Conservation (phyloP, 2,329 filamentous ascomycete genomes). For the Trichophyton simii region DNA sequence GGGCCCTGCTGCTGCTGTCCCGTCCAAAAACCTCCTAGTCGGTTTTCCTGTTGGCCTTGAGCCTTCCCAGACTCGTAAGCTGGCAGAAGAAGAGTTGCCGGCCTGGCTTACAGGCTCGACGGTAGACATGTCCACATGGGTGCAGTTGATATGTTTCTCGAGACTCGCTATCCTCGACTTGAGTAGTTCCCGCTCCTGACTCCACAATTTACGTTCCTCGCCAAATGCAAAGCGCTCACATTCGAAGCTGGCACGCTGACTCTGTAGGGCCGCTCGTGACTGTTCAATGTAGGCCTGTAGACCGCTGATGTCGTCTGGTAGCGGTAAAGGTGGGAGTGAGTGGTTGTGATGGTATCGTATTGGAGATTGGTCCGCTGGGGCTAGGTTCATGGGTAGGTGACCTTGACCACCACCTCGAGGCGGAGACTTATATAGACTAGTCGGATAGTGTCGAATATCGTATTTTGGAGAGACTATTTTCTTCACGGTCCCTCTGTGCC, state of each 20-base stretch:
- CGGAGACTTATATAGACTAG: neutral
- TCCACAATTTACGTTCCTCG: conserved; percentile 34
- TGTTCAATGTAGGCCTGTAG: conserved; percentile 28
- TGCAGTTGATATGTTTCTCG: conserved; percentile 21
- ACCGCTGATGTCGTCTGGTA: neutral
- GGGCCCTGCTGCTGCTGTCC: neutral
- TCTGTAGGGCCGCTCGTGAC: conserved; percentile 28
- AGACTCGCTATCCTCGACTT: conserved; percentile 31
- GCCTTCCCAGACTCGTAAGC: conserved; percentile 33
- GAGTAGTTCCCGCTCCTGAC: conserved; percentile 31
- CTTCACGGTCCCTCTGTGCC: neutral
- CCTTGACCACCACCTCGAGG: neutral
- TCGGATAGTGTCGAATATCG: neutral
- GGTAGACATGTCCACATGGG: neutral
- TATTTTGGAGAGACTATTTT: neutral
- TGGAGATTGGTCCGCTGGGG: neutral
- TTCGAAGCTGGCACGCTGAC: conserved; percentile 28
- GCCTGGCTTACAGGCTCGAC: neutral
- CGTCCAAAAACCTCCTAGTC: conserved; percentile 31
- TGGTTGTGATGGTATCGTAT: neutral
- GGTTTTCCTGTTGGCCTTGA: conserved; percentile 28
- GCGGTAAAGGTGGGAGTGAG: neutral
- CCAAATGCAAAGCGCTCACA: conserved; percentile 30
- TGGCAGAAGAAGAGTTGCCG: neutral
- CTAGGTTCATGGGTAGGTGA: neutral